Base-by-base conservation (phyloP, 768 basidiomycete species). In the Russula griseocarnosa region DNA sequence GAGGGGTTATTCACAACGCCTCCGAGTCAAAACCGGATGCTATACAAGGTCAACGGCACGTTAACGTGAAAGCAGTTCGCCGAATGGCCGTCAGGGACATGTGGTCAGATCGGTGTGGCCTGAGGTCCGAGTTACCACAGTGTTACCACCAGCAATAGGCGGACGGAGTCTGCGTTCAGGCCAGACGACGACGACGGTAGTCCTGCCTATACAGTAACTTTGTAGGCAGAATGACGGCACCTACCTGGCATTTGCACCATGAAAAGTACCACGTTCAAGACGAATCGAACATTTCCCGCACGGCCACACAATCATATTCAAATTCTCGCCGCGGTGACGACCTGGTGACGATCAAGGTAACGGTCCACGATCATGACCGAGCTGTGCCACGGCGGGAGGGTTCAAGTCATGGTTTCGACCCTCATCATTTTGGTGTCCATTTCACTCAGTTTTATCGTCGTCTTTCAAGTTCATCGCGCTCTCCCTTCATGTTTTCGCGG, bases 351-450 rank as follows among this genome's bases (percentile, higher is more conserved):
- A 16, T 18, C 26, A 18, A 22, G 46, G 13, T 7, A 14, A 14
- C 38, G 18, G 8, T 11, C n/a, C 24, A 22, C 20, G 46, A 61
- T 10, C 5, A 20, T 26, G 53, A 22, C 40, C n/a, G 40, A 18
- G 16, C 6, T 22, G 11, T 32, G 5, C 9, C 34, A 22, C 59
- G 30, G 20, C 40, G 24, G 32, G 60, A 36, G 8, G 20, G 5
- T 7, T 34, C 36, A 7, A 20, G 5, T 7, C 50, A 46, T 65
- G 64, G 59, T 57, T 57, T 10, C 14, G n/a, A 32, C 47, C 13
- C 32, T 61, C n/a, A 18, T 65, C 26, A 36, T 36, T 36, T n/a
- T 38, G 4, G 22, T 46, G 10, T 60, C 60, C 5, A 28, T 57
- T 30, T n/a, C 36, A 20, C 24, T 52, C 50, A 36, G 59, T 20